Conservation (phyloP, 2,329 filamentous ascomycete species). For the Hymenoscyphus occultus region DNA sequence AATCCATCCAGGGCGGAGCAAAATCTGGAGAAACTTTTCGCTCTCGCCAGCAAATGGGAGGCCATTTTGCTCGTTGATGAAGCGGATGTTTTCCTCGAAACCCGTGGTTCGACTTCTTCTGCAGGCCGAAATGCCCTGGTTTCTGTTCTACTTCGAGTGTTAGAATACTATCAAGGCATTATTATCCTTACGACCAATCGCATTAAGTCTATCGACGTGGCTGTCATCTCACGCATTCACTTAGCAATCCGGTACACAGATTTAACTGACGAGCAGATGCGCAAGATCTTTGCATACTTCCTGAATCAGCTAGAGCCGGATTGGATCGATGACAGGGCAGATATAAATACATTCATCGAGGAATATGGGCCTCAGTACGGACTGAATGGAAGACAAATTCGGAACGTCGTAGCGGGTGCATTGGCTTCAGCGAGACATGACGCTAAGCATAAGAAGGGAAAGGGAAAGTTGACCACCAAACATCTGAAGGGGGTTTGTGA, state of each 20-base stretch:
- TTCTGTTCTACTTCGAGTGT: slow-evolving; percentile 25
- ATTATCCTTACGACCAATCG: slow-evolving; percentile 38
- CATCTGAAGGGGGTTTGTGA: too few relatives aligned
- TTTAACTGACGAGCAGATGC: slow-evolving; percentile 11
- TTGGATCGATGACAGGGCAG: not conserved
- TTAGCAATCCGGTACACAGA: slow-evolving; percentile 26
- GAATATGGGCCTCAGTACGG: not conserved
- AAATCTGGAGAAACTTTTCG: slow-evolving; percentile 65
- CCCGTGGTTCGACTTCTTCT: not conserved
- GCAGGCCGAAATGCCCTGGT: slow-evolving; percentile 14
- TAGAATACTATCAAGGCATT: slow-evolving; percentile 38
- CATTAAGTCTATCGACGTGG: slow-evolving; percentile 28
- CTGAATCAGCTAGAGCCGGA: slow-evolving; percentile 4
- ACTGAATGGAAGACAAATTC: slow-evolving; percentile 11
- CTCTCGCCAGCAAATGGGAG: slow-evolving; percentile 58
- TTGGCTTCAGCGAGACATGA: too few relatives aligned
- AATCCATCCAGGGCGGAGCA: slow-evolving; percentile 36
- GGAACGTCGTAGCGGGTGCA: slow-evolving; percentile 12
- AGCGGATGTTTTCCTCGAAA: slow-evolving; percentile 13
- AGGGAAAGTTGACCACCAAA: too few relatives aligned
- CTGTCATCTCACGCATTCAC: slow-evolving; percentile 32
- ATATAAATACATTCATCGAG: not conserved
- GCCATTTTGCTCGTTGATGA: too few relatives aligned
- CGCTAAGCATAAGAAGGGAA: too few relatives aligned
- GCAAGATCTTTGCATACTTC: not conserved